Percentiles rank a stretch among this genome's conserved stretches.
phyloP scores from a whole-genome alignment of 257 asterid genomes.

The Solanum verrucosum region DNA sequence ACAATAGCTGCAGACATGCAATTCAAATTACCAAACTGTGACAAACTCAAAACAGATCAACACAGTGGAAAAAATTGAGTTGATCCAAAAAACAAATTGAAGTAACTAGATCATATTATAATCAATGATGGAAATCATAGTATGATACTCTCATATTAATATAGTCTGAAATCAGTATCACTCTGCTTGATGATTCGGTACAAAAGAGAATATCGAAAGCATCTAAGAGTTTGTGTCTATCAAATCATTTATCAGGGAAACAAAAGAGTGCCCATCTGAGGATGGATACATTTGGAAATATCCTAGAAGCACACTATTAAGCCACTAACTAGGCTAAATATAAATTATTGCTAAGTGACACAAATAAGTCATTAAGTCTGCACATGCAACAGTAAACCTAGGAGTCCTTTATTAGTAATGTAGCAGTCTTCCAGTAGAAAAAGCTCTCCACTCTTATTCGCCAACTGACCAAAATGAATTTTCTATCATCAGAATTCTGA shows the following conservation, averaged over 20 bases:
- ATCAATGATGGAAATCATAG: not conserved
- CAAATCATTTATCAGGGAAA: not conserved
- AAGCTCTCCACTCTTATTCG: not conserved
- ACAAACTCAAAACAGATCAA: not conserved
- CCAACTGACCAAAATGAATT: not conserved
- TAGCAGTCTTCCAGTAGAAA: not conserved
- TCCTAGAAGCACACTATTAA: not conserved
- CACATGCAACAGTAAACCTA: not conserved
- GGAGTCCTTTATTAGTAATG: not conserved
- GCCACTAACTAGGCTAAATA: not conserved
- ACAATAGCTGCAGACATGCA: conserved; percentile 58
- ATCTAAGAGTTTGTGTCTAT: not conserved
- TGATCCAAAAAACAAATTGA: not conserved
- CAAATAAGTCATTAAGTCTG: not conserved
- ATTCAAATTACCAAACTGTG: not conserved
- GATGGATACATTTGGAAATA: not conserved
- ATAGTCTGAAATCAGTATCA: not conserved
- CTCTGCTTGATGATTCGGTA: not conserved
- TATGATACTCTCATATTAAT: not conserved
- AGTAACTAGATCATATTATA: not conserved
- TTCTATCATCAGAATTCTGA: not conserved
- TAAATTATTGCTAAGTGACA: not conserved
- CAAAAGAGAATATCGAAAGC: not conserved
- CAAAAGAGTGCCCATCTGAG: not conserved
- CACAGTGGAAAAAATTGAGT: not conserved